Evolutionary conservation across 768 basidiomycete genomes (phyloP).

Genomic region (Lentinula lateritia): DNA sequence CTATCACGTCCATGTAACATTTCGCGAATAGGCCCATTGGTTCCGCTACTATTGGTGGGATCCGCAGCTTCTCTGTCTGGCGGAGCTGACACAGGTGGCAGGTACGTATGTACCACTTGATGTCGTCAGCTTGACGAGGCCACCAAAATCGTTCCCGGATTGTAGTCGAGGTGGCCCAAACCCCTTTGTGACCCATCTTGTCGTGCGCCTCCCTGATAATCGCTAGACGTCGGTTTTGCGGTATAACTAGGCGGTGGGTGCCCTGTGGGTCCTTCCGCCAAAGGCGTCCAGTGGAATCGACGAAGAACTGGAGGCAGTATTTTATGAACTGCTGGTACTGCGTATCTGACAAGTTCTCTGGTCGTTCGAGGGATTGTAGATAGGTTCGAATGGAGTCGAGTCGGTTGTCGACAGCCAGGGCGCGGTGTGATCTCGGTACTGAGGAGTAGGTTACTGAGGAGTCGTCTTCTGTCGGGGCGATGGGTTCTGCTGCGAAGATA

Average conservation of each 20-base stretch:
- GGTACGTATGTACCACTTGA: constrained; percentile 6
- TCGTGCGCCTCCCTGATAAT: constrained; percentile 7
- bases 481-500: too few species aligned
- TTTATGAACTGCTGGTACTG: not conserved
- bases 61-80: constrained; percentile 3
- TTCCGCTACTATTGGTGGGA: constrained; percentile 21
- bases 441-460: too few species aligned
- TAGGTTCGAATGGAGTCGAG: too few species aligned
- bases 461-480: too few species aligned
- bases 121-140: constrained; percentile 6
- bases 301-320: not conserved
- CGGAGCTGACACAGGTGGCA: constrained; percentile 9
- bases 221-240: not conserved
- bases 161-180: not conserved
- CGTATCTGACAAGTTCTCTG: too few species aligned
- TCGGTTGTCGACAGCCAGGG: too few species aligned
- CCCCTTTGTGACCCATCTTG: constrained; percentile 6
- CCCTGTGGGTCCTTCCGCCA: not conserved
- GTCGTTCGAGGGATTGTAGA: too few species aligned
- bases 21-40: constrained; percentile 20
- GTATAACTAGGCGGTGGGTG: not conserved
- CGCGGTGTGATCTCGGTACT: too few species aligned
- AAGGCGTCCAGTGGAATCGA: not conserved
- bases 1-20: constrained; percentile 24
- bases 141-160: constrained; percentile 9